Evolutionary conservation across 805 yeast genomes (phyloP), one percentile per base, ranked within the genome.

Genomic region (Suhomyces pyralidae): DNA sequence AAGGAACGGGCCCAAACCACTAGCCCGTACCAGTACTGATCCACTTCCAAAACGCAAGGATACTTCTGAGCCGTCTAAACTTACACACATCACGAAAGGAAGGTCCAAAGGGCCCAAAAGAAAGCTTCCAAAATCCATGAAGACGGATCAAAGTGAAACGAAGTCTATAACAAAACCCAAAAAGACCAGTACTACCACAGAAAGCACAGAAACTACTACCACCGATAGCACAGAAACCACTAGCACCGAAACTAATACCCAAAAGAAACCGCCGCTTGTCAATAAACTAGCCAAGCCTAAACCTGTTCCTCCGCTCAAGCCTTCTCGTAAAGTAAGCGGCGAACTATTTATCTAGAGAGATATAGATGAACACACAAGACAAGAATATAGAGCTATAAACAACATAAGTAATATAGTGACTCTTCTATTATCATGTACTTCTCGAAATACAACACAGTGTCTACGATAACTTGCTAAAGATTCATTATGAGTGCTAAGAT

Each of bases 71-170:
- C 42, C 55, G 0, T 64, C 57, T 12, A 70, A 70, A 42, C 64
- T 81, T 45, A 65, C 65, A 0, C 84, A 81, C 61, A 63, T 77
- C 2, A 80, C 73, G 45, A 81, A 81, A 58, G 51, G 64, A 0
- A 66, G 85, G 50, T 67, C 83, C 15, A 76, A 69, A 51, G 85
- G 85, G 0, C 85, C 85, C 0, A 79, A 74, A 59, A 64, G 85
- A 55, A 66, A 78, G 48, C 66, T 77, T 17, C 84, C 84, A 1
- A 68, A 70, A 44, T 34, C 43, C 6, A 50, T 55, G 40, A 44
- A 20, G 4, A 20, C 22, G 22, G 22, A 20, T 20, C 22, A 20
- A 20, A 20, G 22, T 20, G 22, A 20, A 20, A 20, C 22, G 22
- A n/a, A n/a, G n/a, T n/a, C n/a, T n/a, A n/a, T n/a, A n/a, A 20